Conservation (phyloP, 768 basidiomycete species). For the Boletus rex-veris region DNA sequence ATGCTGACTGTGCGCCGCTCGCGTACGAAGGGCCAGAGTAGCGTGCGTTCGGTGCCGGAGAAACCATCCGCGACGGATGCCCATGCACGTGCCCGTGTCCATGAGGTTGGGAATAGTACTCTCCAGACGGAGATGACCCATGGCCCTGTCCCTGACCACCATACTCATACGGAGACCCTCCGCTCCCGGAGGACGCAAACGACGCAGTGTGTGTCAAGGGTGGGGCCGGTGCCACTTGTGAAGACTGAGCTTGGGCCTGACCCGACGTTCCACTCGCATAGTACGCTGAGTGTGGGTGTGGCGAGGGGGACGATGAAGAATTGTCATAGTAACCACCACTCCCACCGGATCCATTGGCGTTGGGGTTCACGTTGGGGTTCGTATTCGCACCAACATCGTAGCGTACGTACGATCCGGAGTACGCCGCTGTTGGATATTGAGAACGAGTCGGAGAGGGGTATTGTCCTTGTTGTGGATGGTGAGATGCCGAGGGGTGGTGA, state of each 20-base stretch:
- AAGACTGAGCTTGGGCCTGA: conserved; percentile 15
- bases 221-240: conserved; percentile 15
- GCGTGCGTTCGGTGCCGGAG: conserved; percentile 17
- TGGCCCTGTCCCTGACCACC: conserved; percentile 17
- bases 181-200: conserved; percentile 22
- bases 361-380: conserved; percentile 15
- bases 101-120: conserved; percentile 25
- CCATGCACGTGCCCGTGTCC: conserved; percentile 11
- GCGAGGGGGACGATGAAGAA: conserved; percentile 18
- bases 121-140: conserved; percentile 18
- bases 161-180: conserved; percentile 25
- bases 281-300: conserved; percentile 19
- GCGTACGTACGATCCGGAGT: conserved; percentile 28
- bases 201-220: conserved; percentile 20
- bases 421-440: conserved; percentile 23
- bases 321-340: conserved; percentile 26
- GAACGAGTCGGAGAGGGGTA: conserved; percentile 25
- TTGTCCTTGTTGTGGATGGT: conserved; percentile 25
- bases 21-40: conserved; percentile 13
- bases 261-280: conserved; percentile 18
- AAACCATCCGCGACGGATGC: conserved; percentile 15
- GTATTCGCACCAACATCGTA: conserved; percentile 28
- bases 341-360: conserved; percentile 9
- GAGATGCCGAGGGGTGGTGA: conserved; percentile 18
- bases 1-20: not conserved